phyloP scores from a whole-genome alignment of 2,329 filamentous ascomycete genomes.

The Diaporthe batatas region DNA sequence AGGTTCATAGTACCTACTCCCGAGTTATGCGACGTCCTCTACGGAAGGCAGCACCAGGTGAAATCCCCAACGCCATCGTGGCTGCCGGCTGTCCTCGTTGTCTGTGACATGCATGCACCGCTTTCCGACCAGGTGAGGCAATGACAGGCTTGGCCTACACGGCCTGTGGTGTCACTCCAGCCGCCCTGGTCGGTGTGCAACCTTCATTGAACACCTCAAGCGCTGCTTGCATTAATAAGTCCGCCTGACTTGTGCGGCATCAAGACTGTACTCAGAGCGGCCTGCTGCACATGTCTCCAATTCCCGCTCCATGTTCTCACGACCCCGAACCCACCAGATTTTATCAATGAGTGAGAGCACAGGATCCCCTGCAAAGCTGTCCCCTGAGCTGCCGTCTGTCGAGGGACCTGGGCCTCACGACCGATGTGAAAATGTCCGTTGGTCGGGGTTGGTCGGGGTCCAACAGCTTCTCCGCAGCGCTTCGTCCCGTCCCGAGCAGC shows the following conservation, averaged over 20 bases:
- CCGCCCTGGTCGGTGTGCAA: conserved; percentile 26
- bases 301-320: neutral
- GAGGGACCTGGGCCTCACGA: neutral
- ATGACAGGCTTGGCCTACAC: conserved; percentile 20
- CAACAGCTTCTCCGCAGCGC: neutral
- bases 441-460: conserved; percentile 5
- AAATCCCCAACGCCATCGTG: neutral
- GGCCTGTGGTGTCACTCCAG: conserved; percentile 25
- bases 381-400: neutral
- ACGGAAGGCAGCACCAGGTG: conserved; percentile 13
- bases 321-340: neutral
- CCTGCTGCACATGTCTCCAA: neutral
- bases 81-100: conserved; percentile 17
- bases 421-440: neutral
- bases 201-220: conserved; percentile 19
- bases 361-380: neutral
- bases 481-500: conserved; percentile 20
- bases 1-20: no score
- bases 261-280: no score
- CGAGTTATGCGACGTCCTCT: neutral
- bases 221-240: neutral
- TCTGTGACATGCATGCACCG: conserved; percentile 24
- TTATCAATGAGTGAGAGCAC: neutral
- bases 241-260: neutral
- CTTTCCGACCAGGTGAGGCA: conserved; percentile 8